Evolutionary conservation across 2,329 filamentous ascomycete genomes (phyloP).

Genomic region (Shiraia sp.): DNA sequence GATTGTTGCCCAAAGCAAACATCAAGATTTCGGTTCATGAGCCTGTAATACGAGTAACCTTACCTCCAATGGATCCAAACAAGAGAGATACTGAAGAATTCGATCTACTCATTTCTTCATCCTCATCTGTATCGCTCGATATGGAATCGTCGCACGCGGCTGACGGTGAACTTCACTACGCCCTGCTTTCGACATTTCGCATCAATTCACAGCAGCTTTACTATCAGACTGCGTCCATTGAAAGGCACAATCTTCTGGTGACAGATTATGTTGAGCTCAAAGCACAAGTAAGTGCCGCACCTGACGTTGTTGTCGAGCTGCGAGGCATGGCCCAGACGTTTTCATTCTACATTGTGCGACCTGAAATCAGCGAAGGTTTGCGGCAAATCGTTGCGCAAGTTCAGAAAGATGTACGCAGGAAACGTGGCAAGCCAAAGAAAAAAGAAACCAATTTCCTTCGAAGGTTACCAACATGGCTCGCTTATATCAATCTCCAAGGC

Average conservation of each 20-base stretch:
- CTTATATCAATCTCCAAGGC: conserved; percentile 82
- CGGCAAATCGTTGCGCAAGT: conserved; percentile 89
- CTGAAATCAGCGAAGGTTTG: conserved; percentile 90
- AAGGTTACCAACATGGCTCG: conserved; percentile 79
- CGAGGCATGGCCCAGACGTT: conserved; percentile 84
- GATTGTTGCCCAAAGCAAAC: conserved; percentile 89
- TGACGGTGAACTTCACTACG: conserved; percentile 83
- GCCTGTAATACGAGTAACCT: conserved; percentile 84
- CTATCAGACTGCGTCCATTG: conserved; percentile 84
- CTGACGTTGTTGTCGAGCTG: conserved; percentile 80
- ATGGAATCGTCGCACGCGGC: conserved; percentile 94
- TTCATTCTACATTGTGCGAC: conserved; percentile 83
- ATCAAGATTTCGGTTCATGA: conserved; percentile 97
- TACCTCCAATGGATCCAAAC: conserved; percentile 72
- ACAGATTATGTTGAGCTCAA: conserved; percentile 90
- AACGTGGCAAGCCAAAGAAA: conserved; percentile 46
- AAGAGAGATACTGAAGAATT: conserved; percentile 74
- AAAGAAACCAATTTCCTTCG: conserved; percentile 67
- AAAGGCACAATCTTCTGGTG: conserved; percentile 82
- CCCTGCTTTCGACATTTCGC: conserved; percentile 77
- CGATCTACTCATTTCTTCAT: conserved; percentile 91
- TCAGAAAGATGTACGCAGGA: conserved; percentile 52
- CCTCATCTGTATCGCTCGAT: conserved; percentile 91
- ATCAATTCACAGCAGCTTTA: conserved; percentile 88
- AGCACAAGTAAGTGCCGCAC: conserved; percentile 79